phyloP scores from a whole-genome alignment of 2,329 filamentous ascomycete species.

The Lasiodiplodia hormozganensis region DNA sequence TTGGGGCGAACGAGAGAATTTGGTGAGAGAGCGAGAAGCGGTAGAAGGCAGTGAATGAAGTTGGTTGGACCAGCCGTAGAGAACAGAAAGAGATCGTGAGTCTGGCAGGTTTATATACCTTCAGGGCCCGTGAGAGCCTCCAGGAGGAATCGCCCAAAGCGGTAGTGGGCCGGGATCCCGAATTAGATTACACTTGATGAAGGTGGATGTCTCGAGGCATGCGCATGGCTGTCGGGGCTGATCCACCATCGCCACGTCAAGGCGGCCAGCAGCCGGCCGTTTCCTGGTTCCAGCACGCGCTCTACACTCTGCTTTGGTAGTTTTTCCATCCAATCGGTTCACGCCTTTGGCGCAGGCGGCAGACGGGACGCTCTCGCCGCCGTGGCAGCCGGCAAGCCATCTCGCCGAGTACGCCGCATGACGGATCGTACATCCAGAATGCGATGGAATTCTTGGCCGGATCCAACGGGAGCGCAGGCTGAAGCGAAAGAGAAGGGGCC shows the following conservation, averaged over 20 bases:
- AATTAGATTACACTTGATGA: constrained; percentile 26
- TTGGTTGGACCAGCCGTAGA: constrained; percentile 29
- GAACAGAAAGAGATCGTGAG: constrained; percentile 18
- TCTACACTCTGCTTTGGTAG: background rate
- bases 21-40: constrained; percentile 13
- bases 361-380: background rate
- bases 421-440: background rate
- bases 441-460: background rate
- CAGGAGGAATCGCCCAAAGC: constrained; percentile 12
- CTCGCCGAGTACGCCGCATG: constrained; percentile 11
- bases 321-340: constrained; percentile 24
- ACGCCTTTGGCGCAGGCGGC: background rate
- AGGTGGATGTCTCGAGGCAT: constrained; percentile 14
- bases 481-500: constrained; percentile 8
- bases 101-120: constrained; percentile 14
- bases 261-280: constrained; percentile 7
- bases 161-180: constrained; percentile 14
- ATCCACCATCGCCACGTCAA: constrained; percentile 22
- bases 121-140: constrained; percentile 10
- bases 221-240: constrained; percentile 8
- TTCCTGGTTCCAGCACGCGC: constrained; percentile 25
- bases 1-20: constrained; percentile 18
- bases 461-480: background rate
- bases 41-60: constrained; percentile 27
- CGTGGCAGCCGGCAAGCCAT: constrained; percentile 19